Percentiles rank a stretch among this genome's conserved stretches.
These are phyloP conservation scores for Sherardia arvensis DNA, from an alignment of 257 asterid genomes.

Conservation along the genomic window DNA sequence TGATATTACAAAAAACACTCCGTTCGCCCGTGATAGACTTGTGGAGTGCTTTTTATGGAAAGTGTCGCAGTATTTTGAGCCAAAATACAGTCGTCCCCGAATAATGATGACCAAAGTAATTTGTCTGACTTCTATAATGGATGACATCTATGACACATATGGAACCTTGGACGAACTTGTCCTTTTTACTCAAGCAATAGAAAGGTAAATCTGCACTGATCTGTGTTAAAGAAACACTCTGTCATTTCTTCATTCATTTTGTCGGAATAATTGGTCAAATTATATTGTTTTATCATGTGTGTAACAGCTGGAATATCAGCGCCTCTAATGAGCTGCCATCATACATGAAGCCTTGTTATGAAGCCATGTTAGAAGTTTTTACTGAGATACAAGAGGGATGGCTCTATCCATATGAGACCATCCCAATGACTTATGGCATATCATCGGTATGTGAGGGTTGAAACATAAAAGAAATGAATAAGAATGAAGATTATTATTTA, in stretches of 20 bases:
- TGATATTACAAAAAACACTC: not conserved
- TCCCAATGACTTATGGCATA: slow-evolving; percentile 1
- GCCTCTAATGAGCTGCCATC: slow-evolving; percentile 11
- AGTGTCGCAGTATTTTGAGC: slow-evolving; percentile 27
- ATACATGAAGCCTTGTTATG: slow-evolving; percentile 8
- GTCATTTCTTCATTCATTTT: too few species aligned
- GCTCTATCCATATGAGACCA: not conserved
- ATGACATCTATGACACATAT: slow-evolving; percentile 20
- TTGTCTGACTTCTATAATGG: slow-evolving; percentile 1
- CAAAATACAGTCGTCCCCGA: slow-evolving; percentile 12
- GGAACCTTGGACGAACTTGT: too few species aligned
- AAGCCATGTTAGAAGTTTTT: slow-evolving; percentile 6
- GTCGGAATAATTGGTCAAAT: too few species aligned
- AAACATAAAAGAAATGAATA: too few species aligned
- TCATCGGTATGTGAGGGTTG: slow-evolving; percentile 1
- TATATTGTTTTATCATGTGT: not conserved
- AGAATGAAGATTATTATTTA: too few species aligned
- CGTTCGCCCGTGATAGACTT: slow-evolving; percentile 31
- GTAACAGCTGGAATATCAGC: slow-evolving; percentile 15
- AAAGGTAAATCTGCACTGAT: slow-evolving; percentile 4
- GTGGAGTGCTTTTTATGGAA: slow-evolving; percentile 29
- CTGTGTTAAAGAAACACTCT: too few species aligned
- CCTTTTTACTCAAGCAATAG: slow-evolving; percentile 15
- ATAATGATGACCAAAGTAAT: slow-evolving; percentile 11
- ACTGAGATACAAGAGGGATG: slow-evolving; percentile 12